Conservation (phyloP, 176 grass and related monocot genomes). For the Triticum monococcum region DNA sequence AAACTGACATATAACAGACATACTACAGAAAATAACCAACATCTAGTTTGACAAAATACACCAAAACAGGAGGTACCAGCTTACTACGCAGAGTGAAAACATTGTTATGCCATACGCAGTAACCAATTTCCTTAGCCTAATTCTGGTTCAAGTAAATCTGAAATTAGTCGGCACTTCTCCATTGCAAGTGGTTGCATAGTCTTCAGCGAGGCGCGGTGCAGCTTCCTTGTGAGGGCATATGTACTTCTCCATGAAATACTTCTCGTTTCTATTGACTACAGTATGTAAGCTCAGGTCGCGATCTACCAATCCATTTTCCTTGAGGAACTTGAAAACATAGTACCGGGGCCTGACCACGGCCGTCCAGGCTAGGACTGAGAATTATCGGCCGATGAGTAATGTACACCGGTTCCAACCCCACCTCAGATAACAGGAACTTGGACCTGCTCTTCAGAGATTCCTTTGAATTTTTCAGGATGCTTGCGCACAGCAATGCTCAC, state of each 20-base stretch:
- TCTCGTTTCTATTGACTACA: not conserved
- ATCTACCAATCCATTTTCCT: not conserved
- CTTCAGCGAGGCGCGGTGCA: not conserved
- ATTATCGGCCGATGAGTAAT: not conserved
- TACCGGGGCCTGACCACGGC: not conserved
- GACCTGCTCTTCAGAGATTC: fast-evolving
- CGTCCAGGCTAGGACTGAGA: not conserved
- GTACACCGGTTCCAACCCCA: not conserved
- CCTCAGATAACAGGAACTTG: not conserved
- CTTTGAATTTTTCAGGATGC: too few relatives aligned
- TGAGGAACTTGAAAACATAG: not conserved
- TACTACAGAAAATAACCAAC: too few relatives aligned
- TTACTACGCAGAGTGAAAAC: not conserved
- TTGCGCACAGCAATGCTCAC: too few relatives aligned
- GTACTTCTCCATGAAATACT: not conserved
- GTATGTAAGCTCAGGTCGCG: not conserved
- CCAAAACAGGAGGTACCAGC: too few relatives aligned
- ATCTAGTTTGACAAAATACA: too few relatives aligned
- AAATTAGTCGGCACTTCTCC: not conserved
- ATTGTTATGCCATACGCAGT: not conserved
- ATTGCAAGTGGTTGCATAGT: not conserved
- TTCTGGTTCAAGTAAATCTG: not conserved
- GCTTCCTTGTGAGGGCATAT: not conserved
- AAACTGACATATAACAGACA: not conserved
- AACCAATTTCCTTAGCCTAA: not conserved